Conservation (phyloP, 345 rosid species). For the Capsella bursapastoris region DNA sequence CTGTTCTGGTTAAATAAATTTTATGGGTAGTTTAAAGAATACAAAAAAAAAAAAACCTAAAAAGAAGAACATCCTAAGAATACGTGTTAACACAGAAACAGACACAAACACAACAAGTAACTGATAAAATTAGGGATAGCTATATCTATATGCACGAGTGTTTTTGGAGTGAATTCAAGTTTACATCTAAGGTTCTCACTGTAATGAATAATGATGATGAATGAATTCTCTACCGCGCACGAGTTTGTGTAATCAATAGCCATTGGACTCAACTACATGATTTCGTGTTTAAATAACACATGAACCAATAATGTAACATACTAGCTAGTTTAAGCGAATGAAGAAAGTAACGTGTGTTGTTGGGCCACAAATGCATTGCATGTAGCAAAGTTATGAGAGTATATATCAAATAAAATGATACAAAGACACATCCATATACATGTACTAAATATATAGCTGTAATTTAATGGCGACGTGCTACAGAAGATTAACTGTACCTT, state of each 20-base stretch:
- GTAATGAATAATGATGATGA: neutral
- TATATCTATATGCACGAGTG: neutral
- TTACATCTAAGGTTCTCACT: neutral
- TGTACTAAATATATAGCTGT: neutral
- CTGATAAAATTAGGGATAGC: neutral
- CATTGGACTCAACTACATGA: constrained; percentile 14
- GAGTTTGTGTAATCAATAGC: constrained; percentile 8
- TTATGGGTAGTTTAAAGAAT: neutral
- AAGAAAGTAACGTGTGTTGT: constrained; percentile 6
- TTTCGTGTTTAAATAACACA: neutral
- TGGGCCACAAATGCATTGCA: constrained; percentile 35
- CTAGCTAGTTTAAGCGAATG: neutral
- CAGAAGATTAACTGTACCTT: constrained; percentile 20
- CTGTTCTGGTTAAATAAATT: neutral
- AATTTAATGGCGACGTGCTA: constrained; percentile 1
- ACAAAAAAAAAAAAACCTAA: too few relatives aligned
- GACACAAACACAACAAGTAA: neutral
- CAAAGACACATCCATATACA: constrained; percentile 11
- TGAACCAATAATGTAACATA: neutral
- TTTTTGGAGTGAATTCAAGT: neutral
- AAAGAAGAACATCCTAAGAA: neutral
- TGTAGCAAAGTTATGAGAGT: constrained; percentile 23
- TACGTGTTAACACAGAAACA: neutral
- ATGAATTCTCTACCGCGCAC: neutral
- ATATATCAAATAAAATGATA: constrained; percentile 22